Conservation (phyloP, 179 eudicot genomes). For the Gypsophila paniculata region DNA sequence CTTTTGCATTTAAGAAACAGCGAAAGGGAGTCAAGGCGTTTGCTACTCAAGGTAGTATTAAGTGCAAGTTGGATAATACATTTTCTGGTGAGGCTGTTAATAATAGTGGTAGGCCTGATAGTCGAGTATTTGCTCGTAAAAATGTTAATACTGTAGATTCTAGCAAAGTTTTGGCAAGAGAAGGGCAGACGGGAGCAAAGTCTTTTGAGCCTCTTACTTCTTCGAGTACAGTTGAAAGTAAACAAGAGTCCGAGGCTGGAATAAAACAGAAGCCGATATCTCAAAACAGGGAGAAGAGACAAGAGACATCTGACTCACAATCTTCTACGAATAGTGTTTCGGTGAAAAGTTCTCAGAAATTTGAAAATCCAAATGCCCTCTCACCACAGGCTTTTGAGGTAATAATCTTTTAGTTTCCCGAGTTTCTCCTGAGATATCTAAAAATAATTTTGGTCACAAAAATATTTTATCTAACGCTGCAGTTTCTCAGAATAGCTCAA, state of each 20-base stretch:
- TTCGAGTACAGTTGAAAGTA: constrained; percentile 23
- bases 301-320: constrained; percentile 28
- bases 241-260: constrained; percentile 32
- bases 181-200: constrained; percentile 28
- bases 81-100: constrained; percentile 18
- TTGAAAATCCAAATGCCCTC: constrained; percentile 22
- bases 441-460: constrained; percentile 6
- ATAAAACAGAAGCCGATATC: constrained; percentile 41
- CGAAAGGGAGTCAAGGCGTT: constrained; percentile 33
- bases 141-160: constrained; percentile 28
- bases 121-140: constrained; percentile 28
- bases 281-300: constrained; percentile 45
- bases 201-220: constrained; percentile 18
- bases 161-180: constrained; percentile 30
- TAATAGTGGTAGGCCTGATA: constrained; percentile 23
- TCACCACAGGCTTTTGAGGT: constrained; percentile 41
- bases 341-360: constrained; percentile 28
- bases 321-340: constrained; percentile 34
- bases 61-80: constrained; percentile 4
- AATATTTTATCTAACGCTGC: constrained; percentile 33
- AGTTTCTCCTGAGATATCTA: not conserved
- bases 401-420: constrained; percentile 21
- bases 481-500: constrained; percentile 43
- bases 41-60: constrained; percentile 27
- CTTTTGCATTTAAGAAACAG: constrained; percentile 23